Base-by-base conservation (phyloP, 306 rosid species). In the Bauhinia variegata region DNA sequence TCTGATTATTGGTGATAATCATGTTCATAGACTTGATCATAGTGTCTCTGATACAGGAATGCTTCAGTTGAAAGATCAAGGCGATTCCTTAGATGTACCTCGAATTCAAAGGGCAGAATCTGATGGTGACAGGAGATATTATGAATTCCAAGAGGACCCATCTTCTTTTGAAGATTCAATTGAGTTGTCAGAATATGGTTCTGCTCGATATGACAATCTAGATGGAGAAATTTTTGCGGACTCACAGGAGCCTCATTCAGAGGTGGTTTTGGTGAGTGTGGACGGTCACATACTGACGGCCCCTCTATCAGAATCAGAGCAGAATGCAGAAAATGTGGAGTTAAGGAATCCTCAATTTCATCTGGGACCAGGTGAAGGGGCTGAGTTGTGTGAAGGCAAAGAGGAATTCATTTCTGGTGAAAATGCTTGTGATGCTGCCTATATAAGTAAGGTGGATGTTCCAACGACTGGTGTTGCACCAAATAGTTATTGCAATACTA, bases 241-340 rank as follows among this genome's bases (percentile, higher is more conserved):
- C n/a, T n/a, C n/a, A n/a, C n/a, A n/a, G n/a, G n/a, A n/a, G n/a
- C n/a, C n/a, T n/a, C n/a, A n/a, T n/a, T 88, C 97, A 0, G 99
- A 83, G 81, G 88, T 95, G 79, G 84, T 95, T 32, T 78, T 95
- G 87, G 90, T 95, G 37, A 90, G 99, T 78, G 97, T 90, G 55
- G 99, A 95, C 76, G 99, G 99, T 51, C 95, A 79, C 65, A 73
- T 95, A 59, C 71, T 95, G 77, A 90, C 78, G 6, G 99, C 97
- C 31, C 99, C 97, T 42, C 88, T 95, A 67, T 81, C 86, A 42
- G 85, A 85, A 73, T 73, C 88, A 5, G 99, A 90, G 78, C 80
- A 85, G 72, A 74, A 75, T 64, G 59, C 80, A 7, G 96, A 88
- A 64, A 78, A 82, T 68, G 68, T 93, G 81, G 87, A 86, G 57